Evolutionary conservation across 495 filamentous ascomycete species (phyloP).

Genomic region (Cudoniella acicularis): DNA sequence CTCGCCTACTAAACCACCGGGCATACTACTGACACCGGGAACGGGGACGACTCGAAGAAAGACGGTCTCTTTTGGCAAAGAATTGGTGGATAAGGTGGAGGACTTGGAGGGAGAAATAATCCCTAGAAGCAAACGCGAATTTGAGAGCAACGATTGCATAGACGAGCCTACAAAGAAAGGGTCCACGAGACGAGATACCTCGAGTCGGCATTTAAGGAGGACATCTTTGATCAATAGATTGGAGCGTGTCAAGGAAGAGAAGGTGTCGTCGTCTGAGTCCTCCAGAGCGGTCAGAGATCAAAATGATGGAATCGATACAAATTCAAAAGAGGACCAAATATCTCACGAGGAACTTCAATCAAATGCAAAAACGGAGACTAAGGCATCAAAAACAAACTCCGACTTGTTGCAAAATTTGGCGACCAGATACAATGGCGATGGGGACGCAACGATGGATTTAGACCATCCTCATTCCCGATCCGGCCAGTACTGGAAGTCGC

Average conservation of each 20-base stretch:
- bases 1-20: slow-evolving; percentile 34
- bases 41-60: slow-evolving; percentile 75
- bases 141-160: neutral
- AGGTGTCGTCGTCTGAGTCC: neutral
- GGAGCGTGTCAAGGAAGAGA: neutral
- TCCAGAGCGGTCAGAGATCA: neutral
- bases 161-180: slow-evolving; percentile 22
- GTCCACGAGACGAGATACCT: neutral
- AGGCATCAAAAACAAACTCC: slow-evolving; percentile 21
- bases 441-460: slow-evolving; percentile 72
- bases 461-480: slow-evolving; percentile 78
- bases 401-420: slow-evolving; percentile 11
- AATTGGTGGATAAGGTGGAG: slow-evolving; percentile 58
- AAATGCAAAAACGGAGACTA: slow-evolving; percentile 8
- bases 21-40: slow-evolving; percentile 86
- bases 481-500: slow-evolving; percentile 89
- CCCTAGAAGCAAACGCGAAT: slow-evolving; percentile 1
- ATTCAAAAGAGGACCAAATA: too few species aligned
- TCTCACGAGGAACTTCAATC: too few species aligned
- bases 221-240: neutral
- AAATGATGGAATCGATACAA: neutral
- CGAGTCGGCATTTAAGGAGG: neutral
- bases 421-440: slow-evolving; percentile 27
- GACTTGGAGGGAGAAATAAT: slow-evolving; percentile 19
- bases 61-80: slow-evolving; percentile 79